These are phyloP conservation scores for Fremontodendron californicum DNA, from an alignment of 345 rosid species.

Conservation along the genomic window DNA sequence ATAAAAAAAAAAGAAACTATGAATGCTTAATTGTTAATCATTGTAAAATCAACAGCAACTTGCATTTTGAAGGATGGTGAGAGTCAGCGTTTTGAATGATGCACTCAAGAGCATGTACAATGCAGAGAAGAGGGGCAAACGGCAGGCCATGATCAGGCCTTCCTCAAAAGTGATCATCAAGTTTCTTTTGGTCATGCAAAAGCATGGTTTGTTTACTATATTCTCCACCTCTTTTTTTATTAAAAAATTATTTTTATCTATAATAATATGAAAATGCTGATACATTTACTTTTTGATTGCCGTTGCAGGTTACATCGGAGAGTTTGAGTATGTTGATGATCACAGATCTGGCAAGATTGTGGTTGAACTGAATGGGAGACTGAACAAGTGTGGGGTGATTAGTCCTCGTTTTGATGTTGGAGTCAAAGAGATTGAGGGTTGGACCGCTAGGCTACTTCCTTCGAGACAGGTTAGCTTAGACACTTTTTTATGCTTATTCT, in stretches of 20 bases:
- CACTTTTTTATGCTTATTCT: neutral
- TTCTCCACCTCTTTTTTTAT: neutral
- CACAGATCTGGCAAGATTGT: slow-evolving; percentile 81
- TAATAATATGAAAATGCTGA: neutral
- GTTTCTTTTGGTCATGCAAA: neutral
- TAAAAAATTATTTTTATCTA: neutral
- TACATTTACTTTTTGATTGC: neutral
- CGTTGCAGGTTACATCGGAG: slow-evolving; percentile 65
- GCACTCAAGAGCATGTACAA: neutral
- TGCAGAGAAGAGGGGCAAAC: neutral
- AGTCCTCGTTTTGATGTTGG: slow-evolving; percentile 84
- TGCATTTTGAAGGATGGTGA: neutral
- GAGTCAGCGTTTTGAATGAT: neutral
- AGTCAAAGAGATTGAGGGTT: slow-evolving; percentile 73
- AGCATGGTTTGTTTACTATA: neutral
- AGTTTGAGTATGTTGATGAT: slow-evolving; percentile 78
- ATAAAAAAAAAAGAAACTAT: no score
- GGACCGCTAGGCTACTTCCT: slow-evolving; percentile 84
- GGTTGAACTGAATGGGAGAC: slow-evolving; percentile 72
- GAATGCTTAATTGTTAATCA: neutral
- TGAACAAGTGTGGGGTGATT: slow-evolving; percentile 80
- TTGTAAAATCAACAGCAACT: neutral
- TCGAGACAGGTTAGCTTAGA: slow-evolving; percentile 62
- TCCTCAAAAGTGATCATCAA: neutral
- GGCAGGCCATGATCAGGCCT: neutral